Conservation (phyloP, 202 grass and related monocot species). For the Hordeum pubiflorum region DNA sequence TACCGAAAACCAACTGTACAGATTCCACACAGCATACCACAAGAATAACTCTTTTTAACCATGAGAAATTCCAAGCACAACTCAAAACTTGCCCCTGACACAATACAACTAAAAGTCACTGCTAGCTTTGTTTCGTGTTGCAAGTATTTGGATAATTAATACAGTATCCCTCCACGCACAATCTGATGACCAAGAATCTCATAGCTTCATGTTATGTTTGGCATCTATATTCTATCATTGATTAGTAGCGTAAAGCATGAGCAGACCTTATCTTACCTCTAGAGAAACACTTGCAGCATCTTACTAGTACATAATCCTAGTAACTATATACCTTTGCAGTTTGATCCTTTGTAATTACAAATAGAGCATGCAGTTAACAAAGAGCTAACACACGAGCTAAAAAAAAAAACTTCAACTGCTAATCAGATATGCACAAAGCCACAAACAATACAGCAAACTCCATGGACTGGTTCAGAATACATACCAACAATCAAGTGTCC, state of each 20-base stretch:
- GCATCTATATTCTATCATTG: background rate
- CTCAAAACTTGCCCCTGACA: background rate
- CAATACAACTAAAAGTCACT: background rate
- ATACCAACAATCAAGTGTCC: constrained; percentile 1
- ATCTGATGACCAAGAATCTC: background rate
- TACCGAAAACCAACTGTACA: background rate
- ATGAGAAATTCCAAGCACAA: background rate
- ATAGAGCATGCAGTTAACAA: background rate
- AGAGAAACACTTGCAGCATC: background rate
- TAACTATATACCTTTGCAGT: background rate
- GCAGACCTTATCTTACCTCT: background rate
- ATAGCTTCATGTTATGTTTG: background rate
- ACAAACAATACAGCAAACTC: background rate
- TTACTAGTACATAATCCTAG: background rate
- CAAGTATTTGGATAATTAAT: background rate
- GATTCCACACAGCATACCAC: background rate
- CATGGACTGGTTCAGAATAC: background rate
- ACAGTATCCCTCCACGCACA: background rate
- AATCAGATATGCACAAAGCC: background rate
- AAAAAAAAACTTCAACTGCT: background rate
- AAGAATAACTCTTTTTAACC: background rate
- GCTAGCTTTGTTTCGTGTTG: background rate
- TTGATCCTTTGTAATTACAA: background rate
- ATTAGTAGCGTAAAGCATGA: background rate
- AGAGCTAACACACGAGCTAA: background rate